Evolutionary conservation across 2,329 filamentous ascomycete species (phyloP).

Genomic region (Penicillium vulpinum): DNA sequence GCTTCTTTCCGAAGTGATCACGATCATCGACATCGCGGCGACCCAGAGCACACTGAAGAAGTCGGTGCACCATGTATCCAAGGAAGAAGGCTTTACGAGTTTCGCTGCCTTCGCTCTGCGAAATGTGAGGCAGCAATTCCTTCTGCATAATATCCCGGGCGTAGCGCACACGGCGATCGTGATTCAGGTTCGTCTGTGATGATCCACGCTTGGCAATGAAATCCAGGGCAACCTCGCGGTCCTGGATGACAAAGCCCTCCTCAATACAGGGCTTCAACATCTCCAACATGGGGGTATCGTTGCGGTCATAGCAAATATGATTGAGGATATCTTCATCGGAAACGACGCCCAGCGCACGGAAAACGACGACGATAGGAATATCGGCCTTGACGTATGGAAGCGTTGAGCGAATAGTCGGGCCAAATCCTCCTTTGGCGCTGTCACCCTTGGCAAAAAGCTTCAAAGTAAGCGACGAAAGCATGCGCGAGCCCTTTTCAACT

Average conservation of each 20-base stretch:
- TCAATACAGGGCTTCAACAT: slow-evolving; percentile 97
- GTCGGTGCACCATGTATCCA: slow-evolving; percentile 97
- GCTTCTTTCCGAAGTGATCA: slow-evolving; percentile 99
- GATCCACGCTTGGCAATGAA: slow-evolving; percentile 92
- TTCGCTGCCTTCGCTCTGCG: slow-evolving; percentile 89
- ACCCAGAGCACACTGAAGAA: slow-evolving; percentile 89
- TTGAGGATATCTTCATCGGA: slow-evolving; percentile 98
- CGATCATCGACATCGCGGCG: slow-evolving; percentile 93
- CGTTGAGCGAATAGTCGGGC: slow-evolving; percentile 84
- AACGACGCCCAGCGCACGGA: slow-evolving; percentile 91
- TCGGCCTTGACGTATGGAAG: slow-evolving; percentile 93
- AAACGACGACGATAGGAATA: slow-evolving; percentile 91
- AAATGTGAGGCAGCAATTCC: slow-evolving; percentile 94
- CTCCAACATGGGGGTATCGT: slow-evolving; percentile 95
- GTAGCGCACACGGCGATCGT: slow-evolving; percentile 86
- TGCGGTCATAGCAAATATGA: slow-evolving; percentile 94
- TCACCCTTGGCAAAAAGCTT: slow-evolving; percentile 88
- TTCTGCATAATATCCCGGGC: slow-evolving; percentile 95
- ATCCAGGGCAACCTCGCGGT: slow-evolving; percentile 89
- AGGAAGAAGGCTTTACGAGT: slow-evolving; percentile 97
- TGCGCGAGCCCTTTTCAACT: slow-evolving; percentile 89
- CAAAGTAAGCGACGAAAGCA: slow-evolving; percentile 89
- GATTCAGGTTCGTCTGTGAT: slow-evolving; percentile 67
- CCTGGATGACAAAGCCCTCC: slow-evolving; percentile 94
- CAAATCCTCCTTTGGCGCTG: slow-evolving; percentile 73